Evolutionary conservation across 1,284 basidiomycete species (phyloP), one percentile per base, ranked within the genome.

Genomic region (Malassezia yamatoensis): DNA sequence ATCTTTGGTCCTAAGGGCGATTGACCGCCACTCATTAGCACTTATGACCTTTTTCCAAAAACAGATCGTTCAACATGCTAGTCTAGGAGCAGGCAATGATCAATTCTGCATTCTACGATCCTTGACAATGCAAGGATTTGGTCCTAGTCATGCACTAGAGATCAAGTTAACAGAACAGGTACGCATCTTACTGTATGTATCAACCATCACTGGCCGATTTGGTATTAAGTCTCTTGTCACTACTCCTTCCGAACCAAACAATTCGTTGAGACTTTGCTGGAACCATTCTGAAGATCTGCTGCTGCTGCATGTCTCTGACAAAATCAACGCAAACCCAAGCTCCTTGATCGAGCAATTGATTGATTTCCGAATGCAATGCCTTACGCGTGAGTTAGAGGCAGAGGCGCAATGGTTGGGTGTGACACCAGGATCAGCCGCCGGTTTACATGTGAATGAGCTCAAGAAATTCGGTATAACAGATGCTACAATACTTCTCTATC

Each of bases 351-450:
- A 57, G 12, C 32, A 34, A 8, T 32, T 57, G 11, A 33, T 52
- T 12, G 7, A 21, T 8, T 49, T 48, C 54, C 49, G 44, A 10
- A 21, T 57, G 13, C 49, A 52, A 32, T 39, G 47, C 32, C 12
- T 52, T 8, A 33, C 43, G 8, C 37, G 36, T 24, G 38, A 48
- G n/a, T 34, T 52, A 3, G 43, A 46, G 12, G 7, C 39, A 5
- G 43, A 52, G 34, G 49, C 48, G 12, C 38, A 49, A 8, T 58
- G 55, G 55, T 29, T 58, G 2, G 55, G 55, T 2, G 38, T 58
- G 18, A 24, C 55, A 1, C 45, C 32, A 24, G 9, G 37, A 18
- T 20, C 50, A 5, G 33, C 43, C 5, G 33, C 49, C 36, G 9
- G 37, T 2, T 35, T 58, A 32, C 32, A 47, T 8, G 34, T 36